Percentiles rank a stretch among this genome's conserved stretches.
phyloP scores from a whole-genome alignment of 306 rosid genomes.

The Castanopsis chinensis region DNA sequence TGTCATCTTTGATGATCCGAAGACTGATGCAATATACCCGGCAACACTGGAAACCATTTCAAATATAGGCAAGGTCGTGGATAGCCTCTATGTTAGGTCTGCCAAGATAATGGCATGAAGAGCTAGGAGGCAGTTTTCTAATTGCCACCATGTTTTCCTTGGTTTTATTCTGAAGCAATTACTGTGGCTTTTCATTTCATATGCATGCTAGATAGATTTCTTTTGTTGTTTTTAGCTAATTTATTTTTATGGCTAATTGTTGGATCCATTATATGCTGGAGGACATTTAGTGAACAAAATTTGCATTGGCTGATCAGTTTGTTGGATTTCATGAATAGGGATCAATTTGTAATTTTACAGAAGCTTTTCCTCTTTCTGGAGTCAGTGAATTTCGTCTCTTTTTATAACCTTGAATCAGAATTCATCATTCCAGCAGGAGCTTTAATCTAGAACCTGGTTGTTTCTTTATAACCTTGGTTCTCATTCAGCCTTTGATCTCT shows the following conservation, averaged over 20 bases:
- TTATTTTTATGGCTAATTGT: background rate
- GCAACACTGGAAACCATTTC: conserved; percentile 82
- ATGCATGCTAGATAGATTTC: conserved; percentile 2
- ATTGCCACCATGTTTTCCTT: background rate
- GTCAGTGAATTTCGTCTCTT: background rate
- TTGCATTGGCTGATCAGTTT: background rate
- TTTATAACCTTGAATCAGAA: too few relatives aligned
- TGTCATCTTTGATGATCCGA: conserved; percentile 51
- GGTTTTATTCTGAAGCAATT: background rate
- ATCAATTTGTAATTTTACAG: background rate
- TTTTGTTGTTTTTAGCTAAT: background rate
- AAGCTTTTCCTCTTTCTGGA: background rate
- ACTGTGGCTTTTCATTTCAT: background rate
- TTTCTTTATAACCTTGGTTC: too few relatives aligned
- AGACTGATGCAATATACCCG: conserved; percentile 53
- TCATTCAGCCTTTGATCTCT: too few relatives aligned
- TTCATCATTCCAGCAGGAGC: too few relatives aligned
- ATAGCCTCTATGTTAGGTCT: conserved; percentile 87
- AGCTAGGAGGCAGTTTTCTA: background rate
- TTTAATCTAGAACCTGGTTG: too few relatives aligned
- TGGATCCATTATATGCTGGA: conserved; percentile 1
- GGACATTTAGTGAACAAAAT: conserved; percentile 11
- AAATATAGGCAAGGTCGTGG: conserved; percentile 88
- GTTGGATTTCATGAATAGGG: background rate
- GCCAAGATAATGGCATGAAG: conserved; percentile 90